These are phyloP conservation scores for Ophiostoma triangulosporum DNA, from an alignment of 2,329 filamentous ascomycete species.

Conservation along the genomic window DNA sequence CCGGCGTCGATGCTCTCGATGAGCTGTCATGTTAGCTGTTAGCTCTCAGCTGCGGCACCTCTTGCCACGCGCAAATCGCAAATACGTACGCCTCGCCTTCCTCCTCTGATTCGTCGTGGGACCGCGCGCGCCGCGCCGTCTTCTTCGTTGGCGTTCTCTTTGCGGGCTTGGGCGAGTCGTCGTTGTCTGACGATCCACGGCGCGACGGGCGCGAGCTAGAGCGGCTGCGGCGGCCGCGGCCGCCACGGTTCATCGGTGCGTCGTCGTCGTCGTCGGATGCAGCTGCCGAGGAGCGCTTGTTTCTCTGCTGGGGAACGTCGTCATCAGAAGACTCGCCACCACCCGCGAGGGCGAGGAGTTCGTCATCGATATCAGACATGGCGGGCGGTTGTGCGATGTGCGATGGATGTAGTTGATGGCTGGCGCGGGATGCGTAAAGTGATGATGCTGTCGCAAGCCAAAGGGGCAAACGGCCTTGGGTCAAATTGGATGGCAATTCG, in stretches of 20 bases:
- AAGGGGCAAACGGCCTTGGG: background rate
- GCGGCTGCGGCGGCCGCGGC: constrained; percentile 40
- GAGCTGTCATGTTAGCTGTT: constrained; percentile 41
- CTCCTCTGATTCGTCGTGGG: constrained; percentile 48
- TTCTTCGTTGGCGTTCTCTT: constrained; percentile 30
- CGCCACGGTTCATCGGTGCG: constrained; percentile 37
- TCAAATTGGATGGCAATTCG: background rate
- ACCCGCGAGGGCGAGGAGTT: constrained; percentile 84
- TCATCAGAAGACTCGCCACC: constrained; percentile 52
- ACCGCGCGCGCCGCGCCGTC: constrained; percentile 36
- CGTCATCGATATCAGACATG: constrained; percentile 87
- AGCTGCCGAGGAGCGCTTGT: constrained; percentile 47
- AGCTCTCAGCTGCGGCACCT: too few relatives aligned
- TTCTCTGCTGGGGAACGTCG: constrained; percentile 29
- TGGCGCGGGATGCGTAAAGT: background rate
- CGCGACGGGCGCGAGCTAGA: constrained; percentile 36
- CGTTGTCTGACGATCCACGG: constrained; percentile 27
- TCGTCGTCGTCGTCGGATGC: constrained; percentile 49
- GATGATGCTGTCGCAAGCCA: background rate
- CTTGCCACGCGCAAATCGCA: too few relatives aligned
- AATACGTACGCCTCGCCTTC: constrained; percentile 72
- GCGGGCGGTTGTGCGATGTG: constrained; percentile 16
- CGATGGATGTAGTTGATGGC: background rate
- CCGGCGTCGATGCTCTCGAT: constrained; percentile 52
- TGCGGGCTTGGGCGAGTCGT: constrained; percentile 18